Base-by-base conservation (phyloP, 352 stramenopile genomes). In the Globisporangium viniferum region DNA sequence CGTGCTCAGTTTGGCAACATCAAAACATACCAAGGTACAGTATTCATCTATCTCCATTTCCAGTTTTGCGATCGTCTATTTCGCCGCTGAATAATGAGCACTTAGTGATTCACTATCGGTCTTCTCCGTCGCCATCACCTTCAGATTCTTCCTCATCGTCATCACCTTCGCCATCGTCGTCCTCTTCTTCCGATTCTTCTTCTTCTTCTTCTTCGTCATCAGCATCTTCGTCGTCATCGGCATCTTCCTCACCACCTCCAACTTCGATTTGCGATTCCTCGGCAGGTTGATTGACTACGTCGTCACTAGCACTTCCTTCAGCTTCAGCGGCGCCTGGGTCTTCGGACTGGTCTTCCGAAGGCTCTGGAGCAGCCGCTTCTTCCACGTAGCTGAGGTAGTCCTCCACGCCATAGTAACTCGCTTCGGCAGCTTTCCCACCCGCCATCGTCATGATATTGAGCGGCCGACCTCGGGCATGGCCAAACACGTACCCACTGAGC, bases 401-500 rank as follows among this genome's bases (percentile, higher is more conserved):
- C 31, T 86, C 70, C 2, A 91, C 72, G 44, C 73, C 78, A 62
- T 88, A 90, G 71, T 83, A 89, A 18, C 73, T 70, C 3, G 57
- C 69, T 7, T 73, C 65, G 31, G 71, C 61, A 12, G 62, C 48
- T 41, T 69, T 49, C 41, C 76, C 76, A 59, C 68, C 64, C 20
- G 63, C 71, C 55, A 63, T 66, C 57, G 18, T 20, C 33, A 72
- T 68, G 18, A 81, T 60, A 27, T 74, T 73, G 46, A 86, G 61
- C 18, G 84, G 81, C 5, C 77, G 70, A 3, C 81, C 86, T 20
- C 82, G 76, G 1, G 64, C 66, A 5, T 64, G 62, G 1, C 86
- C 84, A 59, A 93, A 94, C 22, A 92, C 85, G 48, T 82, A 94
- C 5, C 77, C 81, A 56, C 84, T 92, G 14, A 92, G 62, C 29